Base-by-base conservation (phyloP, 495 filamentous ascomycete species). In the Endocarpon pusillum region DNA sequence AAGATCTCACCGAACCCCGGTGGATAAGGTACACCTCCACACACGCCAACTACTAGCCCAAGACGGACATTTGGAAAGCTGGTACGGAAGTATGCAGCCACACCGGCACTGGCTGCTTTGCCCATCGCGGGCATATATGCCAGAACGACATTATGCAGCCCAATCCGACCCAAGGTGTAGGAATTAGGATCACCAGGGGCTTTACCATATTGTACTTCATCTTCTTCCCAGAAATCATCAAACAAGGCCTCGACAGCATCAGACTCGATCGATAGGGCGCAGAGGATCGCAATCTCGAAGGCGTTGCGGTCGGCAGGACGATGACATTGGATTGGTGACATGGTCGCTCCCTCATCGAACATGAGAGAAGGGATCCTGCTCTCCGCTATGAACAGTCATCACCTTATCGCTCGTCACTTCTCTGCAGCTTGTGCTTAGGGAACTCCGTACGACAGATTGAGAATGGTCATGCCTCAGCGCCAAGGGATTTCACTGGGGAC, bases 271-370 rank as follows among this genome's bases (percentile, higher is more conserved):
- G 42, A 37, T 6, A 59, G 40, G 1, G 55, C 55, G 33, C 53
- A 55, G 5, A 58, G 44, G n/a, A 61, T 48, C 18, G 46, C 55
- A n/a, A 57, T 47, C 10, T 53, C n/a, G n/a, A n/a, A n/a, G n/a
- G n/a, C n/a, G n/a, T n/a, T n/a, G n/a, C n/a, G n/a, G n/a, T n/a
- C n/a, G n/a, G n/a, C n/a, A n/a, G n/a, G n/a, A n/a, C n/a, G n/a
- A n/a, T n/a, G n/a, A n/a, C n/a, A n/a, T n/a, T n/a, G n/a, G n/a
- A n/a, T n/a, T n/a, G n/a, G n/a, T n/a, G n/a, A n/a, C n/a, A n/a
- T n/a, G n/a, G n/a, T n/a, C n/a, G n/a, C n/a, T n/a, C n/a, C n/a
- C n/a, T n/a, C n/a, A n/a, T n/a, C n/a, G n/a, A n/a, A n/a, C n/a
- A n/a, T n/a, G n/a, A n/a, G n/a, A n/a, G n/a, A n/a, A n/a, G n/a